Evolutionary conservation across 169 alveolate species (phyloP).

Genomic region (Plasmodium coatneyi): DNA sequence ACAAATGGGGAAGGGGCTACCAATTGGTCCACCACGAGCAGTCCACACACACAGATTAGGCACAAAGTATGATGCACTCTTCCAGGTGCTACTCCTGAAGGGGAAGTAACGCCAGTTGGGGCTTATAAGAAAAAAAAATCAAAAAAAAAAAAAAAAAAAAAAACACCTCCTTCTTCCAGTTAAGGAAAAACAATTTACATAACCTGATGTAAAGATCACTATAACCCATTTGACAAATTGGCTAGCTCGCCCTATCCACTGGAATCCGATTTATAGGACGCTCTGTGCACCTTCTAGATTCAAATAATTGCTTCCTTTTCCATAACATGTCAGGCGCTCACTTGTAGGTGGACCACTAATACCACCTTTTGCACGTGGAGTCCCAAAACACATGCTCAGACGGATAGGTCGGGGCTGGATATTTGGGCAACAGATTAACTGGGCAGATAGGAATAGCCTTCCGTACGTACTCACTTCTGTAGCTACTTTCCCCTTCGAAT

Average conservation of each 20-base stretch:
- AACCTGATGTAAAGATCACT: neutral
- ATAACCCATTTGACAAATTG: neutral
- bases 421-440: slow-evolving; percentile 61
- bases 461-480: slow-evolving; percentile 76
- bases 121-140: neutral
- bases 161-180: neutral
- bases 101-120: neutral
- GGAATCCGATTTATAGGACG: neutral
- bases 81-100: neutral
- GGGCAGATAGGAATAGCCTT: slow-evolving; percentile 78
- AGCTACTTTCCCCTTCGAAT: slow-evolving; percentile 78
- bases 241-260: neutral
- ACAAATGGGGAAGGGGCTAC: neutral
- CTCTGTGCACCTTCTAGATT: neutral
- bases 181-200: slow-evolving; percentile 22
- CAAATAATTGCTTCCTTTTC: neutral
- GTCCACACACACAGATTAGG: neutral
- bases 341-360: slow-evolving; percentile 1
- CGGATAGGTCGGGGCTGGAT: slow-evolving; percentile 74
- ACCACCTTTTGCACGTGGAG: slow-evolving; percentile 23
- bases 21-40: neutral
- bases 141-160: neutral
- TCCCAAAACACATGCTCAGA: slow-evolving; percentile 72
- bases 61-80: neutral
- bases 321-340: neutral